Evolutionary conservation across 2,329 filamentous ascomycete genomes (phyloP).

Genomic region (Cyphellophora europaea): DNA sequence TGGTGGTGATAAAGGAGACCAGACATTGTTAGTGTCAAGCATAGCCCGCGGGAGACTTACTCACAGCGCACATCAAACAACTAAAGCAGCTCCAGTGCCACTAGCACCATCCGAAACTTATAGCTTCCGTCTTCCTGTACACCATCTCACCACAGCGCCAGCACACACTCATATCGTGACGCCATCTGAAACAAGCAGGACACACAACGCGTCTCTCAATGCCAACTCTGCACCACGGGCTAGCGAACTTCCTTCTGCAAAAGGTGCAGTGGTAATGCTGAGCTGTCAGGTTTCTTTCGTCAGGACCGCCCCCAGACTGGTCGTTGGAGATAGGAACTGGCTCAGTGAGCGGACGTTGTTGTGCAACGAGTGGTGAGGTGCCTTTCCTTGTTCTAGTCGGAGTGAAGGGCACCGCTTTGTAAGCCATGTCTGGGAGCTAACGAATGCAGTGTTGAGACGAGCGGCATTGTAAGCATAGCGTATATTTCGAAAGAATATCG

Average conservation of each 20-base stretch:
- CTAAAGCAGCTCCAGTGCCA: conserved; percentile 23
- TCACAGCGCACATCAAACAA: conserved; percentile 21
- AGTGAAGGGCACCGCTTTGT: too few relatives aligned
- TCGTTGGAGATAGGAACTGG: too few relatives aligned
- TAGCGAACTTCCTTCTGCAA: conserved; percentile 10
- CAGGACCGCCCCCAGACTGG: too few relatives aligned
- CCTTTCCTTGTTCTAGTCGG: too few relatives aligned
- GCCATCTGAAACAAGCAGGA: conserved; percentile 17
- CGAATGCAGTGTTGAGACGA: too few relatives aligned
- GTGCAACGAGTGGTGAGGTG: too few relatives aligned
- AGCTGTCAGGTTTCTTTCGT: too few relatives aligned
- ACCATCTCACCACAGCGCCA: conserved; percentile 20
- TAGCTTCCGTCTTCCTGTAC: conserved; percentile 17
- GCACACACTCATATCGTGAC: conserved; percentile 18
- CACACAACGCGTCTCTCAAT: conserved; percentile 16
- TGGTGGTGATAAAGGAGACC: neutral
- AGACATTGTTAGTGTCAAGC: neutral
- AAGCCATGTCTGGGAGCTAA: too few relatives aligned
- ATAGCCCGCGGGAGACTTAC: neutral
- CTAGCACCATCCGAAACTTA: conserved; percentile 23
- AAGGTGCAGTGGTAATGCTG: conserved; percentile 11
- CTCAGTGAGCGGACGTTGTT: too few relatives aligned
- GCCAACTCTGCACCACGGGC: conserved; percentile 11
- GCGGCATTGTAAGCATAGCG: too few relatives aligned
- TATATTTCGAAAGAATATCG: too few relatives aligned